Evolutionary conservation across 352 stramenopile genomes (phyloP).

Genomic region (Globisporangium canariense): DNA sequence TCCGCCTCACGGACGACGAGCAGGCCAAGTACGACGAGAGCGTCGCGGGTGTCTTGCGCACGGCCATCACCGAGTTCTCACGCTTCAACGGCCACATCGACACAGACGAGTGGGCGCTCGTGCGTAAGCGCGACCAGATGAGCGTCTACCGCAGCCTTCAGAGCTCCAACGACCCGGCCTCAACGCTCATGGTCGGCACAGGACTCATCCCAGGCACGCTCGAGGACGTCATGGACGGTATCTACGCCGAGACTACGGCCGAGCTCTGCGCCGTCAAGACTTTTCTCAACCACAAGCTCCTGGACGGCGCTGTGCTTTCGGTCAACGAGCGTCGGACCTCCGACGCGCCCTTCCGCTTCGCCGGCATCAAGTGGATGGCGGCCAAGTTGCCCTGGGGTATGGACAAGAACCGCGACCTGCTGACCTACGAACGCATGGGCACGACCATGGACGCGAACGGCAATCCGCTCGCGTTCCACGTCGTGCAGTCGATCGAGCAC

Average conservation of each 20-base stretch:
- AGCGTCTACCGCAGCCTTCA: constrained; percentile 16
- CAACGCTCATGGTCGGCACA: constrained; percentile 18
- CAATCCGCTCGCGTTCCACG: constrained; percentile 47
- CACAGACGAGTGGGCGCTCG: constrained; percentile 16
- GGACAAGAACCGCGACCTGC: constrained; percentile 28
- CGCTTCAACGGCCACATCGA: constrained; percentile 18
- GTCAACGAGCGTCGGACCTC: constrained; percentile 27
- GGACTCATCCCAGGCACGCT: constrained; percentile 12
- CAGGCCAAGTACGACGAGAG: constrained; percentile 11
- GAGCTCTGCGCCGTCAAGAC: constrained; percentile 32
- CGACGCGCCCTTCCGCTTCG: constrained; percentile 36
- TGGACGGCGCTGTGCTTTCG: constrained; percentile 30
- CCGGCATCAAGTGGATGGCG: constrained; percentile 49
- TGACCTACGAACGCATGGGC: constrained; percentile 54
- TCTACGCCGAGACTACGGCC: constrained; percentile 43
- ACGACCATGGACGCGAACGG: constrained; percentile 42
- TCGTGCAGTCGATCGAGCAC: constrained; percentile 57
- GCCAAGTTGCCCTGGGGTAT: constrained; percentile 28
- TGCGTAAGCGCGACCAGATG: constrained; percentile 19
- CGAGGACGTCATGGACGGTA: constrained; percentile 38
- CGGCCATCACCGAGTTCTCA: constrained; percentile 12
- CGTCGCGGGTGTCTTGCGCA: constrained; percentile 4
- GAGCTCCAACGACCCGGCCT: background rate
- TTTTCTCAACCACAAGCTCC: constrained; percentile 33
- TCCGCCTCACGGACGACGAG: constrained; percentile 14